Conservation (phyloP, 345 rosid species). For the Reutealis trisperma region DNA sequence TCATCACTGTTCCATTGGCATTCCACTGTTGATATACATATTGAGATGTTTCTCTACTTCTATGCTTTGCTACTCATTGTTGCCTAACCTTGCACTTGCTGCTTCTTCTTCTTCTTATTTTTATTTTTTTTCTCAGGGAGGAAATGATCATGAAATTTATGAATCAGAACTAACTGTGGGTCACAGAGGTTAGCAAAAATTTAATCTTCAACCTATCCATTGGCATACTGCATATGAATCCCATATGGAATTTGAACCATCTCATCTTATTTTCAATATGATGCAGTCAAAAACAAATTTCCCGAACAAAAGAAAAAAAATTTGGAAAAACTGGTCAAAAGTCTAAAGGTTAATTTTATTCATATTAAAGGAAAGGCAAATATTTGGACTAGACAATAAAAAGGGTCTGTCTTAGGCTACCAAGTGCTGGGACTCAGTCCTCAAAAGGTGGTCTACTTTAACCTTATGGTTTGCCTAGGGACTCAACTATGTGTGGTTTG, state of each 20-base stretch:
- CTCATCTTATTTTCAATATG: background rate
- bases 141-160: conserved; percentile 85
- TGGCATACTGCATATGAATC: background rate
- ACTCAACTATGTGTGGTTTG: background rate
- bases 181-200: conserved; percentile 68
- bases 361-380: background rate
- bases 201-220: conserved; percentile 2
- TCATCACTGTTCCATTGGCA: background rate
- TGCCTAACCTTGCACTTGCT: background rate
- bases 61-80: background rate
- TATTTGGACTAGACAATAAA: background rate
- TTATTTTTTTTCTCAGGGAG: conserved; percentile 60
- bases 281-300: background rate
- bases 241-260: background rate
- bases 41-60: background rate
- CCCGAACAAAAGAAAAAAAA: background rate
- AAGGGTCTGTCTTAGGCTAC: background rate
- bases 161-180: conserved; percentile 85
- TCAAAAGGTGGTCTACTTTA: background rate
- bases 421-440: background rate
- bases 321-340: background rate
- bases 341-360: background rate
- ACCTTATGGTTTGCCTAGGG: background rate
- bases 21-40: background rate
- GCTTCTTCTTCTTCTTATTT: background rate